phyloP scores from a whole-genome alignment of 208 protist genomes.

The Acanthamoeba sp. region DNA sequence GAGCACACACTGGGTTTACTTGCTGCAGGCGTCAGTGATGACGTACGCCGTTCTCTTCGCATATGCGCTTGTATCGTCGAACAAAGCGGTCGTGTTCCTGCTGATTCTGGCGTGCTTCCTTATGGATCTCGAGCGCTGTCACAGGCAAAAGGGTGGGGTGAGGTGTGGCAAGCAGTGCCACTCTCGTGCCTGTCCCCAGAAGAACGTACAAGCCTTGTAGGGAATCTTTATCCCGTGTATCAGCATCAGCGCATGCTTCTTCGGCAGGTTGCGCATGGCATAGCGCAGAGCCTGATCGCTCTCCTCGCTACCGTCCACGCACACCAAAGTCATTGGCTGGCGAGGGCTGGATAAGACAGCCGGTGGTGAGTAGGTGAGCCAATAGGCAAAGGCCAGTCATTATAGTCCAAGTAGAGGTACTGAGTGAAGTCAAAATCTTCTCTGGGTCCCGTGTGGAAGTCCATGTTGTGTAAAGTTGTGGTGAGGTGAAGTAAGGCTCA shows the following conservation, averaged over 20 bases:
- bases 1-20: neutral
- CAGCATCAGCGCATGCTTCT: constrained; percentile 12
- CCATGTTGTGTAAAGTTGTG: neutral
- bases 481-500: too few relatives aligned
- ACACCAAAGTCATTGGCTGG: neutral
- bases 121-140: constrained; percentile 10
- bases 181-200: too few relatives aligned
- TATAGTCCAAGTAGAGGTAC: too few relatives aligned
- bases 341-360: neutral
- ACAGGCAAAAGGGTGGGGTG: neutral
- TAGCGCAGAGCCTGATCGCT: neutral
- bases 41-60: constrained; percentile 34
- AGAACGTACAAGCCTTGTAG: constrained; percentile 16
- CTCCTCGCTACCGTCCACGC: constrained; percentile 55
- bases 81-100: neutral
- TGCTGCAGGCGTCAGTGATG: neutral
- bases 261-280: constrained; percentile 17
- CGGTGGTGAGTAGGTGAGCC: too few relatives aligned
- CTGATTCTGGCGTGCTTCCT: neutral
- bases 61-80: neutral
- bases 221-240: constrained; percentile 41
- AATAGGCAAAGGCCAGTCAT: too few relatives aligned
- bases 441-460: neutral
- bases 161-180: neutral
- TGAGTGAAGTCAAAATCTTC: neutral